These are phyloP conservation scores for Neurospora hispaniola DNA, from an alignment of 495 filamentous ascomycete genomes.

Conservation along the genomic window DNA sequence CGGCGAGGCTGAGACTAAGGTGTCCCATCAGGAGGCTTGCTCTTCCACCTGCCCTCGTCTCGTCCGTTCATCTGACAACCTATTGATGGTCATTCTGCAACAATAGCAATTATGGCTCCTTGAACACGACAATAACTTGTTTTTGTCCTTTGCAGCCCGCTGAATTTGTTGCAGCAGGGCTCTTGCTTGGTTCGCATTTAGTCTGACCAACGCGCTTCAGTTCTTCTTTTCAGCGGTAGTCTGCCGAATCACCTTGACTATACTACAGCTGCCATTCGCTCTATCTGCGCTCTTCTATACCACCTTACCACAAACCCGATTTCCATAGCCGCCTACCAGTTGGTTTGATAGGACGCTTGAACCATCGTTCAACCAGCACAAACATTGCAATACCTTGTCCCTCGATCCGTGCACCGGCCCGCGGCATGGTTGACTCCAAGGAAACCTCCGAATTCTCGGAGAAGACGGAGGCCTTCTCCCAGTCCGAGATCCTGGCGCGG, in stretches of 20 bases:
- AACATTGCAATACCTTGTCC: background rate
- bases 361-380: background rate
- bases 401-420: conserved; percentile 1
- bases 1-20: conserved; percentile 2
- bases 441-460: conserved; percentile 28
- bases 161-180: background rate
- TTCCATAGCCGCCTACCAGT: background rate
- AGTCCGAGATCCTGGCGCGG: conserved; percentile 33
- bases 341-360: background rate
- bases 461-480: conserved; percentile 40
- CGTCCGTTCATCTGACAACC: conserved; percentile 27
- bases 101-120: conserved; percentile 6
- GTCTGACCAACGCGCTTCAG: conserved; percentile 1
- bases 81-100: conserved; percentile 18
- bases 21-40: conserved; percentile 19
- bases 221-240: background rate
- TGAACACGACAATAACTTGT: background rate
- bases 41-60: conserved; percentile 8
- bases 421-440: conserved; percentile 28
- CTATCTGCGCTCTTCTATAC: background rate
- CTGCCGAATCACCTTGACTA: background rate
- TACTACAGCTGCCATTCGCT: conserved; percentile 7
- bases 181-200: conserved; percentile 5
- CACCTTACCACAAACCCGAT: background rate
- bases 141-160: background rate